A percentile compares a stretch with the other conserved stretches of the same genome.
phyloP scores from a whole-genome alignment of 2,329 filamentous ascomycete species.

The Chaetomiaceae sp. region DNA sequence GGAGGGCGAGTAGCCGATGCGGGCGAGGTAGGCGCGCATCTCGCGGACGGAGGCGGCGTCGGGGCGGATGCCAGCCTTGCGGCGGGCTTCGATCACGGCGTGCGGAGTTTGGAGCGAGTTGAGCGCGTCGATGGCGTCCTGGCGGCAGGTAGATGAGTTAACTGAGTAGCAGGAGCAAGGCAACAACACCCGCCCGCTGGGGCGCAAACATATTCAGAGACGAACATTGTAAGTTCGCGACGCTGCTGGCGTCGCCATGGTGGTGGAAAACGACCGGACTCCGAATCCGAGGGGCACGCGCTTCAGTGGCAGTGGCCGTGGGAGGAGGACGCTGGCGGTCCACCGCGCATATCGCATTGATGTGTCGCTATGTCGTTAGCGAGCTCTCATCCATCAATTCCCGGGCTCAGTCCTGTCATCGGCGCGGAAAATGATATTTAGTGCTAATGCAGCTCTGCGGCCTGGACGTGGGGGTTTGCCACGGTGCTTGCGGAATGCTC shows the following conservation, averaged over 20 bases:
- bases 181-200: no score
- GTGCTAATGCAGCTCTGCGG: no score
- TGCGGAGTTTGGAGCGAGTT: slow-evolving; percentile 89
- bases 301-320: slow-evolving; percentile 5
- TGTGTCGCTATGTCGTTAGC: background rate
- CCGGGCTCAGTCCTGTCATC: no score
- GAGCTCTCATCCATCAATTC: slow-evolving; percentile 1
- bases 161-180: no score
- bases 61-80: slow-evolving; percentile 64
- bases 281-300: background rate
- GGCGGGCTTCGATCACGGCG: slow-evolving; percentile 69
- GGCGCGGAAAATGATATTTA: no score
- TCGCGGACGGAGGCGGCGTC: slow-evolving; percentile 72
- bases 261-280: background rate
- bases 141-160: background rate
- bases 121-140: slow-evolving; percentile 63
- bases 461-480: no score
- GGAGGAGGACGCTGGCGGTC: slow-evolving; percentile 8
- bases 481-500: no score
- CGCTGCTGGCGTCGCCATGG: slow-evolving; percentile 7
- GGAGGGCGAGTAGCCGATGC: slow-evolving; percentile 61
- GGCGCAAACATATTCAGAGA: background rate
- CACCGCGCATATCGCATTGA: slow-evolving; percentile 16
- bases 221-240: slow-evolving; percentile 17
- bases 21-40: slow-evolving; percentile 70